Evolutionary conservation across 1,139 yeast genomes (phyloP).

Genomic region (Yamadazyma blattariae): DNA sequence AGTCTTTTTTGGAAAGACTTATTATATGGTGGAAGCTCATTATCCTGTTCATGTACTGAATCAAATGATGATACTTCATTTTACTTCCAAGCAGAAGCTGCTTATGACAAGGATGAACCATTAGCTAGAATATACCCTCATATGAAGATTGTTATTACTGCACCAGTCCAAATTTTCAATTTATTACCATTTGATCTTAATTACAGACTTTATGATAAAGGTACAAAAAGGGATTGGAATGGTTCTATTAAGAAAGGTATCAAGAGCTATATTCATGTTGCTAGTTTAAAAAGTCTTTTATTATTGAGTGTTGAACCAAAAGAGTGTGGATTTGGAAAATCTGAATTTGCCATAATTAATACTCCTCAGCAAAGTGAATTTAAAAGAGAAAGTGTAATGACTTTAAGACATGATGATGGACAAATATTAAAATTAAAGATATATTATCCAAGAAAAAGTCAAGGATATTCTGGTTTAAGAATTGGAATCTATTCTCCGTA

Average conservation of each 20-base stretch:
- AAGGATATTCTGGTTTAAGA: conserved; percentile 50
- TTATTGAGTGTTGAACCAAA: conserved; percentile 70
- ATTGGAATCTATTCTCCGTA: conserved; percentile 84
- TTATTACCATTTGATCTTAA: conserved; percentile 78
- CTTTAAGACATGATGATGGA: conserved; percentile 56
- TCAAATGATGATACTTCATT: conserved; percentile 43
- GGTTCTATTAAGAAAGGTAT: conserved; percentile 63
- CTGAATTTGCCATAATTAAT: conserved; percentile 81
- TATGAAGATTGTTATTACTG: conserved; percentile 71
- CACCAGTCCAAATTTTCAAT: conserved; percentile 86
- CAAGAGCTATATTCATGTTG: conserved; percentile 74
- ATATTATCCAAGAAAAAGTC: conserved; percentile 53
- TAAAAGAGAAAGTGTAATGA: conserved; percentile 51
- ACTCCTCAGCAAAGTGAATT: conserved; percentile 54
- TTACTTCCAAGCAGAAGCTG: conserved; percentile 74
- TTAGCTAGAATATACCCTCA: conserved; percentile 80
- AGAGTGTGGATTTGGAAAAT: conserved; percentile 60
- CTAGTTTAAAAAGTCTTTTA: conserved; percentile 66
- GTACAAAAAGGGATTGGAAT: conserved; percentile 67
- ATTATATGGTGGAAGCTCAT: conserved; percentile 47
- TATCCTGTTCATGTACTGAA: conserved; percentile 54
- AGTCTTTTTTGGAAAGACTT: conserved; percentile 65
- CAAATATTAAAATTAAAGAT: conserved; percentile 64
- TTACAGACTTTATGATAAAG: conserved; percentile 76
- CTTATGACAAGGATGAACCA: conserved; percentile 61